Conservation (phyloP, 768 basidiomycete genomes). For the Tricholoma bakamatsutake region DNA sequence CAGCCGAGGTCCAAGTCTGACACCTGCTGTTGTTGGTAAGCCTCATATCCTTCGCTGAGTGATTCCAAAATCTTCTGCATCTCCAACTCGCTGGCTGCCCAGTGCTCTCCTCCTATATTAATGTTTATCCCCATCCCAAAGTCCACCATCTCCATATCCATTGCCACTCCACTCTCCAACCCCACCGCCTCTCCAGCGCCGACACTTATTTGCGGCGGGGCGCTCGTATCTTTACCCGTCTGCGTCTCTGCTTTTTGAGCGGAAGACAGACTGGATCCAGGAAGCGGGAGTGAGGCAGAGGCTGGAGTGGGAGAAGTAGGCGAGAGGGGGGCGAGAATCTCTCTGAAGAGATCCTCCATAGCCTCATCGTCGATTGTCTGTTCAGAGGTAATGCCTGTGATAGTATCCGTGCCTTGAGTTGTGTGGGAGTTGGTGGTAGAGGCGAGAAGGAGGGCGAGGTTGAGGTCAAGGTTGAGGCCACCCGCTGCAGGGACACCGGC, state of each 20-base stretch:
- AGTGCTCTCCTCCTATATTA: background rate
- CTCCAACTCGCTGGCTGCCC: slow-evolving; percentile 10
- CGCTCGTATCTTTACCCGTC: background rate
- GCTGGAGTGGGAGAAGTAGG: slow-evolving; percentile 14
- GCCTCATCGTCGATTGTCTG: slow-evolving; percentile 38
- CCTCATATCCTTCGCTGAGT: slow-evolving; percentile 8
- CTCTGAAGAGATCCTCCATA: slow-evolving; percentile 65
- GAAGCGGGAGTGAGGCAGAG: background rate
- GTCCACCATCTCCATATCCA: slow-evolving; percentile 9
- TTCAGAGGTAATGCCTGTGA: slow-evolving; percentile 9
- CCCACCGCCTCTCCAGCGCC: background rate
- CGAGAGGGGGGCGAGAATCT: slow-evolving; percentile 48
- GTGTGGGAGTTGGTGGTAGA: slow-evolving; percentile 16
- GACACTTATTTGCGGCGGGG: slow-evolving; percentile 1
- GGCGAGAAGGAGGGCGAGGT: slow-evolving; percentile 16
- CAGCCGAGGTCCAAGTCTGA: slow-evolving; percentile 13
- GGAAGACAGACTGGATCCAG: background rate
- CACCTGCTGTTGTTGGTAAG: slow-evolving; percentile 4
- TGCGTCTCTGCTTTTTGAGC: slow-evolving; percentile 9
- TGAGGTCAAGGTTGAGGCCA: slow-evolving; percentile 47
- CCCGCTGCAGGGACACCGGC: slow-evolving; percentile 91
- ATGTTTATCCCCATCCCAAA: slow-evolving; percentile 6
- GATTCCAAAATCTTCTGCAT: slow-evolving; percentile 16
- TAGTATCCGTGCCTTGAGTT: slow-evolving; percentile 18
- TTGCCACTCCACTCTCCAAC: slow-evolving; percentile 5